Base-by-base conservation (phyloP, 2,329 filamentous ascomycete genomes). In the Biscogniauxia mediterranea region DNA sequence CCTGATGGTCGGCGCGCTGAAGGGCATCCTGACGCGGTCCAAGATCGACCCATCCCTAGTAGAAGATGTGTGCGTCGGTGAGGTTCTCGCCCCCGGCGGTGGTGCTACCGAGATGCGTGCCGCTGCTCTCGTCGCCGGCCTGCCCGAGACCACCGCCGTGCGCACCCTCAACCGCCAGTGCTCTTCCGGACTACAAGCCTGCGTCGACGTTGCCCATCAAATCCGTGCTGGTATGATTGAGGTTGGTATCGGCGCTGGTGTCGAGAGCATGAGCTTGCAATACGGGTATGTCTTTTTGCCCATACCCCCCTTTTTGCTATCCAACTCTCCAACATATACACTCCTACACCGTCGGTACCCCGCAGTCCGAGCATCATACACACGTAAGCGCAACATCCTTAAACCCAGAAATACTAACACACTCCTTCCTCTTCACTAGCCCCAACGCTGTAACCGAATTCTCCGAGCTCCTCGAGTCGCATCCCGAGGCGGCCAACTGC, bases 21-120 rank as follows among this genome's bases (percentile, higher is more conserved):
- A 88, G 78, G 88, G 88, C 62, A 81, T 98, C 66, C 83, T 98
- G 74, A 83, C 90, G 60, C 91, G 92, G 70, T 97, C 93, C 68
- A 88, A 88, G 67, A 96, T 98, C 78, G 91, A 97, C 79, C 93
- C 95, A 21, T 81, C 81, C 46, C 83, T 95, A 42, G 92, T 99
- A 55, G 92, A 98, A 78, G 95, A 99, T 75, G 89, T 99, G 67
- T 90, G 90, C 57, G 93, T 98, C 61, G 95, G 95, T 68, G 90
- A 89, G 59, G 95, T 99, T 28, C 88, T 99, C 55, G 88, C 94
- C 19, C 94, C 94, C 38, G 95, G 95, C 64, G 95, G 93, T 69
- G 95, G 94, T 68, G 95, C 95, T 21, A 98, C 95, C 54, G 95
- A 98, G 81, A 97, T 97, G 88, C 90, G 95, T 67, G 95, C 93